Evolutionary conservation across 768 basidiomycete species (phyloP).

Genomic region (Phaffia tasmanica): DNA sequence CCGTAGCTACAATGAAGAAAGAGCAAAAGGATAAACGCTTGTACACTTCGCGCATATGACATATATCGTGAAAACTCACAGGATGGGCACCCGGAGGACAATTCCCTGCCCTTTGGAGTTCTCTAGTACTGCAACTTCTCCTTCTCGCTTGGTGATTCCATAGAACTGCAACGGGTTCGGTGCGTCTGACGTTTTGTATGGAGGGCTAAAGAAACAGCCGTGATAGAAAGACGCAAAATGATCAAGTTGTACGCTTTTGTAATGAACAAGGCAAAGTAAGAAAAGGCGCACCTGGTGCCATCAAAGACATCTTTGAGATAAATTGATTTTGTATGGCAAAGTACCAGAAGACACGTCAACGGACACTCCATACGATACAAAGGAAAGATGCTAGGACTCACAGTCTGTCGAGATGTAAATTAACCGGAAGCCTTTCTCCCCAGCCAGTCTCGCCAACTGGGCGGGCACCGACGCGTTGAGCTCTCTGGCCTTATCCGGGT

Average conservation of each 20-base stretch:
- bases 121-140: slow-evolving; percentile 64
- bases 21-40: neutral
- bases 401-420: slow-evolving; percentile 79
- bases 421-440: slow-evolving; percentile 53
- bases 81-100: slow-evolving; percentile 77
- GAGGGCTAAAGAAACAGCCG: slow-evolving; percentile 45
- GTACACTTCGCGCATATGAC: neutral
- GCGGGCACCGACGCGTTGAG: slow-evolving; percentile 69
- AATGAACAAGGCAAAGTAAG: neutral
- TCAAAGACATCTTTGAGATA: slow-evolving; percentile 73
- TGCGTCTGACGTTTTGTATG: slow-evolving; percentile 61
- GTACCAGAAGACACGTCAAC: neutral
- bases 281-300: slow-evolving; percentile 47
- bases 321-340: slow-evolving; percentile 7
- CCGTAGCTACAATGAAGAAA: slow-evolving; percentile 55
- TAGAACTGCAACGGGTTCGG: slow-evolving; percentile 84
- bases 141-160: slow-evolving; percentile 73
- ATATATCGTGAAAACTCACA: slow-evolving; percentile 46
- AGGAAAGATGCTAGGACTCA: neutral
- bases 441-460: slow-evolving; percentile 57
- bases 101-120: slow-evolving; percentile 48
- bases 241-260: too few relatives aligned
- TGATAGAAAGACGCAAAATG: neutral
- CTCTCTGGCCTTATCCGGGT: slow-evolving; percentile 39
- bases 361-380: neutral